Evolutionary conservation across 2,329 filamentous ascomycete species (phyloP).

Genomic region (Trichothecium roseum): DNA sequence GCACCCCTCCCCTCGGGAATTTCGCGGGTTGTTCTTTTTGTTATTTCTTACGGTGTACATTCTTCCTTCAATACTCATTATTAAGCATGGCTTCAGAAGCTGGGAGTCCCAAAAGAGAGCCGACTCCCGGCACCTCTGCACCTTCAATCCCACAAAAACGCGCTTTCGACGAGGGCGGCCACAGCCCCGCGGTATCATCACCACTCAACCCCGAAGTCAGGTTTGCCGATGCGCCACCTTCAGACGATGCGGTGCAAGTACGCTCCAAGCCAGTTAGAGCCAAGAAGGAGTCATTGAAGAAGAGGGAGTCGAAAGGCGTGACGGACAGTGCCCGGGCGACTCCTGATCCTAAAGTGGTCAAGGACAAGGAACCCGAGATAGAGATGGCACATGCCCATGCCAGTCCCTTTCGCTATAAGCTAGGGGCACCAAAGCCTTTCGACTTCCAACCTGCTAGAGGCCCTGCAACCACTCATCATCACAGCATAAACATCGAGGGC

Average conservation of each 20-base stretch:
- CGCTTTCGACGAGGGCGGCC: conserved; percentile 51
- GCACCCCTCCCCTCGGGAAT: too few species aligned
- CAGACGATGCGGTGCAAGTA: conserved; percentile 32
- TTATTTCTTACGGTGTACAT: too few species aligned
- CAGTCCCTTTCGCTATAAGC: conserved; percentile 49
- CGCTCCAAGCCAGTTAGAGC: conserved; percentile 31
- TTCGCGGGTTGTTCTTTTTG: too few species aligned
- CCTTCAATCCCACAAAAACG: conserved; percentile 54
- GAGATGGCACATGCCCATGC: conserved; percentile 26
- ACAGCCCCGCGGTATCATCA: conserved; percentile 61
- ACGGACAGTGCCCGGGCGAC: conserved; percentile 36
- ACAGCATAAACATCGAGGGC: conserved; percentile 38
- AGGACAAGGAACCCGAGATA: conserved; percentile 23
- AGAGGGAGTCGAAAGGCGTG: conserved; percentile 51
- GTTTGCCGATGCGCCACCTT: conserved; percentile 23
- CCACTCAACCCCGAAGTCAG: conserved; percentile 60
- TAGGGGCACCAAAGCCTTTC: conserved; percentile 50
- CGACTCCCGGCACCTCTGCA: conserved; percentile 26
- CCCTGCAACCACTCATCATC: conserved; percentile 44
- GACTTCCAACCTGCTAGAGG: conserved; percentile 52
- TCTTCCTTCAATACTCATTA: too few species aligned
- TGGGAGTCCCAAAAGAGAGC: conserved; percentile 28
- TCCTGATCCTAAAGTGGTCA: conserved; percentile 38
- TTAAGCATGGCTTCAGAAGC: conserved; percentile 25
- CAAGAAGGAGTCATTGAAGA: conserved; percentile 60